These are phyloP conservation scores for Adenanthera pavonina DNA, from an alignment of 306 rosid species.

Conservation along the genomic window DNA sequence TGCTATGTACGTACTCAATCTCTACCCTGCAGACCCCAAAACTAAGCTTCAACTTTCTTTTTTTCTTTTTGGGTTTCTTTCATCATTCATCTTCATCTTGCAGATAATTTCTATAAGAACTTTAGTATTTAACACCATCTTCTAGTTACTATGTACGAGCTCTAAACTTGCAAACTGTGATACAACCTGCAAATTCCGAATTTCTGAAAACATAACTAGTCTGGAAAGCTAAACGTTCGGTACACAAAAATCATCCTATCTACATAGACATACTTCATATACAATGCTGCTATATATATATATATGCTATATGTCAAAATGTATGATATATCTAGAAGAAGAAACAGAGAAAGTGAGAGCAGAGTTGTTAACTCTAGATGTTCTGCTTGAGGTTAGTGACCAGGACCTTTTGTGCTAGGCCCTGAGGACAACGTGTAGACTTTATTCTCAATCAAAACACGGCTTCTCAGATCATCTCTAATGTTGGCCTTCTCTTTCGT, in stretches of 20 bases:
- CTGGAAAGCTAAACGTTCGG: background rate
- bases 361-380: background rate
- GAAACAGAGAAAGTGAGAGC: background rate
- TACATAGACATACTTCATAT: conserved; percentile 37
- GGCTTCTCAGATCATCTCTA: background rate
- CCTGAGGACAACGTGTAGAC: conserved; percentile 69
- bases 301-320: conserved; percentile 23
- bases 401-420: conserved; percentile 87
- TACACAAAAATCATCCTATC: conserved; percentile 16
- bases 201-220: background rate
- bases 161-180: conserved; percentile 18
- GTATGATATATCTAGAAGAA: conserved; percentile 3
- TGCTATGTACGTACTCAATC: background rate
- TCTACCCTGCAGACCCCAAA: background rate
- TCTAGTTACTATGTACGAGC: background rate
- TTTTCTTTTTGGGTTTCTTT: background rate
- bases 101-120: background rate
- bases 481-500: conserved; percentile 25
- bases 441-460: conserved; percentile 42
- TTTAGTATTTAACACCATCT: background rate
- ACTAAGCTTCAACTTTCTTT: too few species aligned
- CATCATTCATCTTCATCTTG: background rate
- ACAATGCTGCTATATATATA: conserved; percentile 41
- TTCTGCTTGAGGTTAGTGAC: conserved; percentile 59
- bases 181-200: conserved; percentile 23